Evolutionary conservation across 257 asterid genomes (phyloP), one percentile per base, ranked within the genome.

Genomic region (Cordia subcordata): DNA sequence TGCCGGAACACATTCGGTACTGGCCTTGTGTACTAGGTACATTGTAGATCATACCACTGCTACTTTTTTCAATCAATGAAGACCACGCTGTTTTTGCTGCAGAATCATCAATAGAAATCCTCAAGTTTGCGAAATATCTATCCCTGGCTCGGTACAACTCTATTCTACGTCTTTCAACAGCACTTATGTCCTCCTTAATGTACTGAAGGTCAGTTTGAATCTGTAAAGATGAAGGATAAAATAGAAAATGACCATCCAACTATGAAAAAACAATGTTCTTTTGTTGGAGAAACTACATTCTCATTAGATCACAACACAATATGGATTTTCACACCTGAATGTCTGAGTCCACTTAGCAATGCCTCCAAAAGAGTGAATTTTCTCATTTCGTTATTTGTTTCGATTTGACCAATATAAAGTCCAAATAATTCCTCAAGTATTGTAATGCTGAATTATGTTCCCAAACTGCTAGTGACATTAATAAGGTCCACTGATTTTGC

Each of bases 131-230:
- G 1, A 84, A 75, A 72, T 74, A 85, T 69, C 80, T 87, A 67
- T 85, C 90, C 68, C 84, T 82, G 54, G 78, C 75, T 37, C 84
- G 88, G 65, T 74, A 75, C 58, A 88, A 75, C 55, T 92, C 99
- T 65, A 77, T 68, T 57, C 89, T 81, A 52, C 72, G 86, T 66
- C 70, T 82, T 87, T 88, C 99, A 71, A 86, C 99, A 22, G 85
- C 82, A 66, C 72, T 70, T 64, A 93, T 81, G 74, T 93, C 99
- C 67, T 85, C 95, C 74, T 86, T 85, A 54, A 93, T 81, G 79
- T 78, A 79, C 66, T 74, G 79, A 61, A 93, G 92, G 79, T 93
- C 99, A 8, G 77, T 55, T 77, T 80, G 89, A 23, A 86, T 82
- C 99, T 93, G 77, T 64, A 62, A 58, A 65, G 18, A 70, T 47